Percentiles rank a stretch among this genome's conserved stretches.
Evolutionary conservation across 352 stramenopile species (phyloP).

Genomic region (Pythium aphanidermatum): DNA sequence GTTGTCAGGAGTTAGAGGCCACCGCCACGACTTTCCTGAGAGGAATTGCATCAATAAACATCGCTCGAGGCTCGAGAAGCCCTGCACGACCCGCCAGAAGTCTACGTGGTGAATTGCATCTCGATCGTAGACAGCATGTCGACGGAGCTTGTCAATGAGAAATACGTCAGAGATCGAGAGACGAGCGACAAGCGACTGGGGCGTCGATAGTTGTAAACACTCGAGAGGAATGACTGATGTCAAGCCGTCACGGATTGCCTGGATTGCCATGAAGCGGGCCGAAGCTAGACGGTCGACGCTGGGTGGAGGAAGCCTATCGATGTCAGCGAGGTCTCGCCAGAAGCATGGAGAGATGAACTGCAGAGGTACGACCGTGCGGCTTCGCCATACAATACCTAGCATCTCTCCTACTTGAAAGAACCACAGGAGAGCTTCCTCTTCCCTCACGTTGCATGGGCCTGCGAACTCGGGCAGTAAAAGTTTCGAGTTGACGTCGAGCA

Average conservation of each 20-base stretch:
- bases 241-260: slow-evolving; percentile 45
- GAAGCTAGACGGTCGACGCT: neutral
- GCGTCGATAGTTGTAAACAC: slow-evolving; percentile 37
- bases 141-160: slow-evolving; percentile 18
- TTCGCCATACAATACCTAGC: slow-evolving; percentile 58
- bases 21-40: slow-evolving; percentile 4
- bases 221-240: slow-evolving; percentile 42
- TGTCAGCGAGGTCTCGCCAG: slow-evolving; percentile 22
- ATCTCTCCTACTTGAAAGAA: slow-evolving; percentile 53
- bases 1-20: neutral
- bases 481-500: slow-evolving; percentile 45
- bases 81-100: slow-evolving; percentile 38
- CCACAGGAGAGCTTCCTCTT: slow-evolving; percentile 34
- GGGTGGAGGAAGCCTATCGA: neutral
- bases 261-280: slow-evolving; percentile 14
- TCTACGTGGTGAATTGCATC: slow-evolving; percentile 23
- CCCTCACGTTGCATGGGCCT: neutral
- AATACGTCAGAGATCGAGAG: slow-evolving; percentile 9
- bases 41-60: slow-evolving; percentile 42
- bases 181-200: slow-evolving; percentile 22
- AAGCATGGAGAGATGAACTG: slow-evolving; percentile 40
- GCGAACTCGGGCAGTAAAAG: slow-evolving; percentile 26
- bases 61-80: slow-evolving; percentile 43
- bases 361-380: slow-evolving; percentile 36
- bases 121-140: slow-evolving; percentile 24